These are phyloP conservation scores for Linderina pennispora DNA, from an alignment of 192 early-diverging fungal species.

Conservation along the genomic window DNA sequence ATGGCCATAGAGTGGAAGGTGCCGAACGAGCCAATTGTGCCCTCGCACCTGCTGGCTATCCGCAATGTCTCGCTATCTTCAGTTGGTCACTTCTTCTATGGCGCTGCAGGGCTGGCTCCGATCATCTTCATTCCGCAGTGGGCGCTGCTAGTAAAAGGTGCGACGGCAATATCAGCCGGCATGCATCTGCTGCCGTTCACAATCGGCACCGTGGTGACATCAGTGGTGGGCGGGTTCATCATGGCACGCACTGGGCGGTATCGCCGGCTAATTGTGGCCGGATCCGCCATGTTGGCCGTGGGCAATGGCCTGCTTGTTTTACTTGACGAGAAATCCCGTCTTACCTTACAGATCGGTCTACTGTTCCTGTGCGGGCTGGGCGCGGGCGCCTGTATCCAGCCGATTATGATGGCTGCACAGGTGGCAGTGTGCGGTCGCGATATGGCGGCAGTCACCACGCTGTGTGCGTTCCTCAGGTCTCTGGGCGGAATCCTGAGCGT, in stretches of 20 bases:
- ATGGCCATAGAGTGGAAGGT: constrained; percentile 55
- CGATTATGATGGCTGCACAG: constrained; percentile 67
- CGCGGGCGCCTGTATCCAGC: constrained; percentile 69
- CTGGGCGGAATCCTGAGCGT: constrained; percentile 40
- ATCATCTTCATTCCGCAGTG: constrained; percentile 77
- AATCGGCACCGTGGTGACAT: constrained; percentile 61
- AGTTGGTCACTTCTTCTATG: constrained; percentile 55
- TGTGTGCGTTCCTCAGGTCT: constrained; percentile 56
- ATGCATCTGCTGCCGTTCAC: constrained; percentile 69
- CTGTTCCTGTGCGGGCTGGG: constrained; percentile 71
- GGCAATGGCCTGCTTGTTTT: constrained; percentile 61
- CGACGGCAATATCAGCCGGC: constrained; percentile 67
- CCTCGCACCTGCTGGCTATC: constrained; percentile 54
- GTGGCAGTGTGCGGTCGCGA: constrained; percentile 55
- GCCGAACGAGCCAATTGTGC: constrained; percentile 50
- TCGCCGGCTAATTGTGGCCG: constrained; percentile 56
- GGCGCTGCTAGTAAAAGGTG: constrained; percentile 76
- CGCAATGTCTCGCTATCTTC: constrained; percentile 55
- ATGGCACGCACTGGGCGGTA: constrained; percentile 55
- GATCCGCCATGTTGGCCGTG: constrained; percentile 54
- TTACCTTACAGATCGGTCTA: constrained; percentile 51
- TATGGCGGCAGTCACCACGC: constrained; percentile 68
- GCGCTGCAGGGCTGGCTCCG: constrained; percentile 54
- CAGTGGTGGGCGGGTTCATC: constrained; percentile 57
- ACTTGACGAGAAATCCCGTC: constrained; percentile 47